Base-by-base conservation (phyloP, 2,329 filamentous ascomycete species). In the Fusarium equiseti region DNA sequence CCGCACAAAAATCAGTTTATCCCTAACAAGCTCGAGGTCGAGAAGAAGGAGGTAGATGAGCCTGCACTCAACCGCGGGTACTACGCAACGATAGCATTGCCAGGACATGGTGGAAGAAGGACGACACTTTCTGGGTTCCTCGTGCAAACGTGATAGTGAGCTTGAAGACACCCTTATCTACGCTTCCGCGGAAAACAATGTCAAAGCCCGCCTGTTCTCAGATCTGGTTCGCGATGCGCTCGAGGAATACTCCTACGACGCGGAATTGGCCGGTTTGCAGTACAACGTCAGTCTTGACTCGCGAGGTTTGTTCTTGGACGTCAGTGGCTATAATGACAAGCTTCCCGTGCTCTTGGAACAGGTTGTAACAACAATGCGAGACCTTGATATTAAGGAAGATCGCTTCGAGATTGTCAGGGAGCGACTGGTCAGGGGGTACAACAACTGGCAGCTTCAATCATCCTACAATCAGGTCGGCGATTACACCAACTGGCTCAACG, bases 121-220 rank as follows among this genome's bases (percentile, higher is more conserved):
- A 99, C 76, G 96, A 99, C 75, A 94, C 91, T 1, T 99, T 98
- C 81, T 98, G 95, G 95, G 96, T 98, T 12, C 96, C 96, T 11
- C 97, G 97, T 80, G 96, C 93, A 6, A 96, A 94, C 63, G 84
- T 98, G 20, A 88, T 94, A 71, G 89, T 97, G 70, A 93, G 91
- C 73, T 86, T 97, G 71, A 89, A 91, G 74, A 97, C 91, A 63
- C 92, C 94, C 81, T 97, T 48, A 90, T 92, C n/a, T 90, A 90
- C 78, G 88, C 92, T 3, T 94, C 92, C 7, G 92, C 94, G 3
- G 90, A 92, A 60, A 95, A 92, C 67, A 86, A 89, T 32, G 90
- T 97, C 65, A 94, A 96, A 77, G 88, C 92, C 4, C 90, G 89
- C 61, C 81, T 99, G 8, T 98, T 93, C 78, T 91, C 92, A 5